Evolutionary conservation across 2,329 filamentous ascomycete genomes (phyloP), one percentile per base, ranked within the genome.

Genomic region (Drechslerella coelobrocha): DNA sequence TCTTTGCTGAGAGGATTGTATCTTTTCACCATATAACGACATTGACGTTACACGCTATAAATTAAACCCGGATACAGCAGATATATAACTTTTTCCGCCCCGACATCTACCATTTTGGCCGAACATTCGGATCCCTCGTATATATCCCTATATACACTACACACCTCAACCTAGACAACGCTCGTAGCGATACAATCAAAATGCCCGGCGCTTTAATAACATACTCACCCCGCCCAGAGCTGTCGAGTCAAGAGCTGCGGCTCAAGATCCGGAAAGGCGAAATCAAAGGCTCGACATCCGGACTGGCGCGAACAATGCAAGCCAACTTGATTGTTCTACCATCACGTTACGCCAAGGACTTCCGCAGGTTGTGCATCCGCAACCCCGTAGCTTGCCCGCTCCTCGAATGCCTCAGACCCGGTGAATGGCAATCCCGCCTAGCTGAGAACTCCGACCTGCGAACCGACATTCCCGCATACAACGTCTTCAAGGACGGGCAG

Each of bases 351-450:
- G 85, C 86, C 10, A 55, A 78, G 17, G 84, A 87, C 76, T 88
- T 88, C 76, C 81, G 83, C 10, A 76, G 81, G 17, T 82, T 88
- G 23, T 88, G 86, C 76, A 79, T 80, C 0, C 81, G 85, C 52
- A 88, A 88, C 73, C 84, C 86, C 1, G 85, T 88, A 0, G 82
- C 86, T 0, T 88, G 86, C 73, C 86, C 86, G 0, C 78, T 88
- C 0, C 79, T 88, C 8, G 82, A 84, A 74, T 85, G 83, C 2
- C 77, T 78, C 0, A 45, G 72, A 0, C 77, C 79, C 0, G 85
- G 85, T 2, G 75, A 78, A 41, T 83, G 78, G 69, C 74, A 77
- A 50, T 69, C 73, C 19, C 55, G 76, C 1, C 76, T 84, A 0
- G 78, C 80, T 1, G 72, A 73, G 0, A 79, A 82, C 52, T 79